Evolutionary conservation across 106 monocot species (phyloP), one percentile per base, ranked within the genome.

Genomic region (Ottelia alismoides): DNA sequence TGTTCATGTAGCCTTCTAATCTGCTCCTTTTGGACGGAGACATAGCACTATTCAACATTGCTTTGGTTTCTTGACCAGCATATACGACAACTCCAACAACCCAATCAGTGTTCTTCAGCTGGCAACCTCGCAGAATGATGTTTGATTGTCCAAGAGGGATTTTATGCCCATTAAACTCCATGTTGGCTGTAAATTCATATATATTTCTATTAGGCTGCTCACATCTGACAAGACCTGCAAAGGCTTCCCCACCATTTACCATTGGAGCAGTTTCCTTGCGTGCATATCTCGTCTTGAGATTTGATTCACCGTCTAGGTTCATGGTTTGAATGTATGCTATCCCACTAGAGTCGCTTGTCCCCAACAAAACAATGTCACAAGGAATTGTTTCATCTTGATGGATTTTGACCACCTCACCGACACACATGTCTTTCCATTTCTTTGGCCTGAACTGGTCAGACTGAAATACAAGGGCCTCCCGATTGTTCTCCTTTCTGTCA

Each of bases 31-130:
- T 96, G 22, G 96, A 89, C 66, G 96, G 89, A 61, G 96, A 89
- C 16, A 74, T 59, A 18, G 96, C 79, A 68, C 96, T 96, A 56
- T 96, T 96, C 70, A 96, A 44, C 96, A 96, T 96, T 24, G 96
- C 96, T 68, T 96, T 96, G 43, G 96, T 96, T 72, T 96, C 96
- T 66, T 96, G 96, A 14, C 96, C 96, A 70, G 96, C 96, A 74
- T 96, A 96, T 11, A 96, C 96, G 25, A 89, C 96, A 52, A 85
- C 88, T 25, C 96, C 96, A 46, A 96, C 60, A 48, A 82, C 59
- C 96, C 96, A 96, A 20, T 81, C 74, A 30, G 82, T 89, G 68
- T 96, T 96, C 56, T 96, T 96, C 32, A 96, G 57, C 67, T 96
- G 96, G 64, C 96, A 96, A 21, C 96, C 96, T 57, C 96, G 84